These are phyloP conservation scores for Neonectria hederae DNA, from an alignment of 2,329 filamentous ascomycete species.

Conservation along the genomic window DNA sequence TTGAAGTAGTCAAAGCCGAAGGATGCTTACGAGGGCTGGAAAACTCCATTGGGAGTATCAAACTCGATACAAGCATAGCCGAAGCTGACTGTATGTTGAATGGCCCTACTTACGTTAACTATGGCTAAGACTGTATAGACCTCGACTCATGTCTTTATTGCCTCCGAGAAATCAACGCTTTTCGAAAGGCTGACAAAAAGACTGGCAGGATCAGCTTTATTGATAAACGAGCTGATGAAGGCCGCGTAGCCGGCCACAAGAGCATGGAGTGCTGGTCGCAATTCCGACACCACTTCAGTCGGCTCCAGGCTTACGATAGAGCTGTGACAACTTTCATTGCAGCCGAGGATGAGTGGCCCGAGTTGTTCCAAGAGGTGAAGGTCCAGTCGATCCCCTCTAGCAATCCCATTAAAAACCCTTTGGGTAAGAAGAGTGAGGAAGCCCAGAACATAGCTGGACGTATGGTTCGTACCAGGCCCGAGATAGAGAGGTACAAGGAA, in stretches of 20 bases:
- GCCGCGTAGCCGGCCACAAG: conserved; percentile 27
- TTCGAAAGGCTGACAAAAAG: background rate
- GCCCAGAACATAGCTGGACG: conserved; percentile 36
- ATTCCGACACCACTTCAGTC: conserved; percentile 41
- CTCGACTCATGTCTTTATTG: conserved; percentile 8
- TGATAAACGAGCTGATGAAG: conserved; percentile 16
- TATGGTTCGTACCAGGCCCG: conserved; percentile 23
- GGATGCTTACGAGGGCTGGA: background rate
- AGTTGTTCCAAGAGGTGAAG: conserved; percentile 45
- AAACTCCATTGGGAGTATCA: background rate
- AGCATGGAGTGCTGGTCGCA: conserved; percentile 42
- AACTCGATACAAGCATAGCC: background rate
- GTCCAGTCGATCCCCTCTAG: conserved; percentile 43
- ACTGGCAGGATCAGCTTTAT: conserved; percentile 9
- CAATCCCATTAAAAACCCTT: conserved; percentile 20
- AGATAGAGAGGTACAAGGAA: conserved; percentile 10
- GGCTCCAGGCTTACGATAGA: conserved; percentile 38
- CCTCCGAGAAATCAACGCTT: conserved; percentile 16
- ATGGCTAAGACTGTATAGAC: conserved; percentile 13
- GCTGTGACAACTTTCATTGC: conserved; percentile 31
- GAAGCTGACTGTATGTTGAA: background rate
- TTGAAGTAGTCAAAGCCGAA: background rate
- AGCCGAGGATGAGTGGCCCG: conserved; percentile 38
- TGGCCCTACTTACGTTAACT: too few relatives aligned
- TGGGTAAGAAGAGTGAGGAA: conserved; percentile 28